These are phyloP conservation scores for Hymenoscyphus linearis DNA, from an alignment of 2,329 filamentous ascomycete species.

Conservation along the genomic window DNA sequence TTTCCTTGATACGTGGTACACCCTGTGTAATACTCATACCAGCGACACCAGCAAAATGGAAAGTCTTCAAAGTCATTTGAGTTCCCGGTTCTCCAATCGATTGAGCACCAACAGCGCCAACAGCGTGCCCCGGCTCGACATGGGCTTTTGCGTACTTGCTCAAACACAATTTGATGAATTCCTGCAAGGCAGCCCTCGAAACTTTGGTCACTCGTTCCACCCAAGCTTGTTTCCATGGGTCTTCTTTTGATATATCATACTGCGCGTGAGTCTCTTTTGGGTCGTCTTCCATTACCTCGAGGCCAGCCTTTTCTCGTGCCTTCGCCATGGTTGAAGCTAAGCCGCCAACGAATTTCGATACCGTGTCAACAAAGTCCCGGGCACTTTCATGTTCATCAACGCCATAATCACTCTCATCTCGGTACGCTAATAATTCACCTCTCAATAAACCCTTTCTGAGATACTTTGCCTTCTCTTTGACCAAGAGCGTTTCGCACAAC, in stretches of 20 bases:
- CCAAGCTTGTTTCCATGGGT: constrained; percentile 29
- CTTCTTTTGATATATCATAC: constrained; percentile 30
- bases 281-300: constrained; percentile 39
- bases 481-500: constrained; percentile 63
- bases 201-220: constrained; percentile 76
- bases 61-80: constrained; percentile 98
- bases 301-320: constrained; percentile 46
- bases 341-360: constrained; percentile 66
- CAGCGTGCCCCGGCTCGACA: constrained; percentile 90
- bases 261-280: constrained; percentile 27
- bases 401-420: constrained; percentile 61
- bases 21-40: constrained; percentile 99
- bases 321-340: constrained; percentile 56
- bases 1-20: constrained; percentile 99
- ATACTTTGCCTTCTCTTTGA: constrained; percentile 61
- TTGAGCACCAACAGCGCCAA: constrained; percentile 92
- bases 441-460: constrained; percentile 52
- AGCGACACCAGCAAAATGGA: constrained; percentile 99
- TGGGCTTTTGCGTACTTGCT: constrained; percentile 87
- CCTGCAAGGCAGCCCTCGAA: constrained; percentile 64
- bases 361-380: constrained; percentile 73
- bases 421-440: constrained; percentile 59
- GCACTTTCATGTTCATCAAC: constrained; percentile 79
- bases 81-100: constrained; percentile 98
- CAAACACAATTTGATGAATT: constrained; percentile 77